Evolutionary conservation across 2,329 filamentous ascomycete species (phyloP).

Genomic region (Stachybotrys chlorohalonatus): DNA sequence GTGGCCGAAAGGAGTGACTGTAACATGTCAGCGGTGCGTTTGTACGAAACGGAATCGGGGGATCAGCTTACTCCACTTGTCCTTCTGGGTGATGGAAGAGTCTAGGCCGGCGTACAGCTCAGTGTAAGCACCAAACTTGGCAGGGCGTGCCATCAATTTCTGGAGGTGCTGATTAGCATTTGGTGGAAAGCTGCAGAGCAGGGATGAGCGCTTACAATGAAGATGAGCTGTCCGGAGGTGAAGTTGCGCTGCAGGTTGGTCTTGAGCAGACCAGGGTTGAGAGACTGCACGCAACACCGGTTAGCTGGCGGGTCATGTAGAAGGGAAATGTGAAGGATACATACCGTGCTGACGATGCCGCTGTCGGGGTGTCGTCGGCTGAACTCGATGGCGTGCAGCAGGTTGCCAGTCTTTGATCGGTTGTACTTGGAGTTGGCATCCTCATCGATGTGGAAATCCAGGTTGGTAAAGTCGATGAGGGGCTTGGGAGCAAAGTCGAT

Average conservation of each 20-base stretch:
- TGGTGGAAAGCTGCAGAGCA: background rate
- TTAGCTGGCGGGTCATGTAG: background rate
- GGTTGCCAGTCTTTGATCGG: constrained; percentile 20
- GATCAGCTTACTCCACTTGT: background rate
- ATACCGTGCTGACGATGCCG: constrained; percentile 9
- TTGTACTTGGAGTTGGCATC: constrained; percentile 9
- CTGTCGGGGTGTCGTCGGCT: constrained; percentile 5
- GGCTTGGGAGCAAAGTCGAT: constrained; percentile 4
- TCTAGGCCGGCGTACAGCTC: constrained; percentile 30
- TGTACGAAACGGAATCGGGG: background rate
- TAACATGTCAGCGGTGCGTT: background rate
- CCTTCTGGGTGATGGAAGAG: background rate
- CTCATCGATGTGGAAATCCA: constrained; percentile 8
- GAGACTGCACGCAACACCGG: background rate
- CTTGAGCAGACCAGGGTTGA: background rate
- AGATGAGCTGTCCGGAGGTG: background rate
- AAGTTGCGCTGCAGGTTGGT: background rate
- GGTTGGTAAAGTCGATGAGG: constrained; percentile 11
- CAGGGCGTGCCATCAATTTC: constrained; percentile 6
- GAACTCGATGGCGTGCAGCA: constrained; percentile 4
- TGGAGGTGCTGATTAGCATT: background rate
- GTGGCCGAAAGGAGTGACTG: constrained; percentile 1
- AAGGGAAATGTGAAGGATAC: background rate
- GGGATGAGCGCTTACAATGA: background rate
- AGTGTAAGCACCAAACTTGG: constrained; percentile 30